Evolutionary conservation across 1,139 yeast genomes (phyloP).

Genomic region (Kodamaea arcana): DNA sequence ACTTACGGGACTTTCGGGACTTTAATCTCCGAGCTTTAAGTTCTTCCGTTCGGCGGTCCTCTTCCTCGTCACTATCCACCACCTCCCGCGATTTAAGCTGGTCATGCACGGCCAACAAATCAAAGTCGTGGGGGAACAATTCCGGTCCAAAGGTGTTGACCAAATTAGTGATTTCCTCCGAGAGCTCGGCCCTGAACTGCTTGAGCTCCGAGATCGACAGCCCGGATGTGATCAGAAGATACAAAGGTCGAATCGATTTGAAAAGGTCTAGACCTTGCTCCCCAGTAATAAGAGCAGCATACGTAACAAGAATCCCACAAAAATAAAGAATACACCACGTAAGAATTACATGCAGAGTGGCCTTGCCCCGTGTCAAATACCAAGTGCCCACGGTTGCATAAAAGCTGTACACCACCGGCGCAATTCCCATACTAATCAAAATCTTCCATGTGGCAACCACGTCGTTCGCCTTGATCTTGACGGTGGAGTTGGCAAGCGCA

Average conservation of each 20-base stretch:
- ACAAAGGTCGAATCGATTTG: conserved; percentile 78
- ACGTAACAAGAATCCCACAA: conserved; percentile 68
- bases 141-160: conserved; percentile 45
- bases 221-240: conserved; percentile 63
- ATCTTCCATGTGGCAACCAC: conserved; percentile 71
- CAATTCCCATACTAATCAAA: conserved; percentile 80
- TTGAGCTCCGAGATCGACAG: conserved; percentile 55
- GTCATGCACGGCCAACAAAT: conserved; percentile 36
- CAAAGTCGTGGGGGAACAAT: conserved; percentile 45
- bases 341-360: conserved; percentile 16
- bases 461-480: conserved; percentile 44
- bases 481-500: conserved; percentile 41
- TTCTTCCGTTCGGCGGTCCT: conserved; percentile 53
- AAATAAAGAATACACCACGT: conserved; percentile 49
- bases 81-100: conserved; percentile 25
- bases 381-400: conserved; percentile 70
- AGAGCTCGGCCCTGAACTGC: conserved; percentile 33
- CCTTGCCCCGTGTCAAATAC: conserved; percentile 25
- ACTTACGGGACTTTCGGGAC: conserved; percentile 24
- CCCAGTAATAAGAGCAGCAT: conserved; percentile 84
- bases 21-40: conserved; percentile 44
- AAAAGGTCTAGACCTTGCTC: conserved; percentile 89
- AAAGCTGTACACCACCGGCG: conserved; percentile 77
- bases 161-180: conserved; percentile 41
- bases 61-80: conserved; percentile 50